Conservation (phyloP, 2,329 filamentous ascomycete species). For the Hawksworthiomyces lignivorus region DNA sequence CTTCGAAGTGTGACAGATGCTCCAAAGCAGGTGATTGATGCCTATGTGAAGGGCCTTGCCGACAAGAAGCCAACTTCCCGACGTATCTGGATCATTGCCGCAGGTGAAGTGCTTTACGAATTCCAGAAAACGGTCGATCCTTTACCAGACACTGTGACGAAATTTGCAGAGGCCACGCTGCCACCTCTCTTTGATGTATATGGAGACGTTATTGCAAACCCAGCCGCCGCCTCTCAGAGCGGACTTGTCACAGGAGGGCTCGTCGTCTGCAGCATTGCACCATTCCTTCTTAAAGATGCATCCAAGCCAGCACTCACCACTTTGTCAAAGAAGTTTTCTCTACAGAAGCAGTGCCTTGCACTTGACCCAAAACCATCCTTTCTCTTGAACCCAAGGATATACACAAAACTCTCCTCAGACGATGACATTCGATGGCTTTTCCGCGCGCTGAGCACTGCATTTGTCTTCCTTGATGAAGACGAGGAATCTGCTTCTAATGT, state of each 20-base stretch:
- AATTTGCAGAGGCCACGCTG: slow-evolving; percentile 46
- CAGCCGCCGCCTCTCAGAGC: slow-evolving; percentile 69
- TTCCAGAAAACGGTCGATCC: slow-evolving; percentile 36
- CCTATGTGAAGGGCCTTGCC: slow-evolving; percentile 69
- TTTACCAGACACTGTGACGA: slow-evolving; percentile 37
- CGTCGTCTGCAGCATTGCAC: slow-evolving; percentile 59
- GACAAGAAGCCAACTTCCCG: slow-evolving; percentile 78
- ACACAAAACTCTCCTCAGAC: slow-evolving; percentile 65
- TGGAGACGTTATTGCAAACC: slow-evolving; percentile 71
- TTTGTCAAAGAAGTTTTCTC: slow-evolving; percentile 52
- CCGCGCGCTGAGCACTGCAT: slow-evolving; percentile 58
- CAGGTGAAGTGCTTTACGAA: slow-evolving; percentile 62
- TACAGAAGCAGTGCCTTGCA: slow-evolving; percentile 58
- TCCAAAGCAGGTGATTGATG: slow-evolving; percentile 59
- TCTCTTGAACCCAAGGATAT: slow-evolving; percentile 75
- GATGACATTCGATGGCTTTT: slow-evolving; percentile 75
- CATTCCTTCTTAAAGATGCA: slow-evolving; percentile 45
- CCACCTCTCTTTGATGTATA: slow-evolving; percentile 60
- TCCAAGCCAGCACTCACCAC: slow-evolving; percentile 40
- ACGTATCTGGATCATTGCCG: slow-evolving; percentile 70
- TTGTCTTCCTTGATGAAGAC: slow-evolving; percentile 44
- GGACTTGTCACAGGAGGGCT: slow-evolving; percentile 76
- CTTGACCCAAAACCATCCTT: slow-evolving; percentile 80
- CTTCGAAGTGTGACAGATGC: slow-evolving; percentile 54
- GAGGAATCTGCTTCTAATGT: slow-evolving; percentile 42